Evolutionary conservation across 2,329 filamentous ascomycete species (phyloP).

Genomic region (Verticillium nubilum): DNA sequence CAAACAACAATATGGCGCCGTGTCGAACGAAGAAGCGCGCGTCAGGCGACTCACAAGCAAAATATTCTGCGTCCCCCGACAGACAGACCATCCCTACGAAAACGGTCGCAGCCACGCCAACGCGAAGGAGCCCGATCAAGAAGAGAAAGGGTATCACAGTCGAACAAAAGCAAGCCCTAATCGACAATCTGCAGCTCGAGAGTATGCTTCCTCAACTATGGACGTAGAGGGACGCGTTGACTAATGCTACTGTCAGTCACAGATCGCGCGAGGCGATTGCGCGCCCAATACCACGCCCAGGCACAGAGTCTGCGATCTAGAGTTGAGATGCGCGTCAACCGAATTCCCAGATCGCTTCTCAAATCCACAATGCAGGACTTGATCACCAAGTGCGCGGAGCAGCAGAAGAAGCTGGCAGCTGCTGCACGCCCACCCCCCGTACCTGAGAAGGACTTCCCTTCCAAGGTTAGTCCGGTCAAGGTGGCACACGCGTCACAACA

Average conservation of each 20-base stretch:
- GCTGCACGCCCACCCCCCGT: slow-evolving; percentile 37
- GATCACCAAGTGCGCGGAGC: slow-evolving; percentile 44
- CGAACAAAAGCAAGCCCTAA: slow-evolving; percentile 76
- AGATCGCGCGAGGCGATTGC: slow-evolving; percentile 78
- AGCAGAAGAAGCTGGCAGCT: slow-evolving; percentile 29
- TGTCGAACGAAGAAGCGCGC: slow-evolving; percentile 30
- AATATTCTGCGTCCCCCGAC: slow-evolving; percentile 15
- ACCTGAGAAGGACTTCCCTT: slow-evolving; percentile 41
- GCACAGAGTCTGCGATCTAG: slow-evolving; percentile 79
- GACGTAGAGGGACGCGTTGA: background rate
- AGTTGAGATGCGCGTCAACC: slow-evolving; percentile 88
- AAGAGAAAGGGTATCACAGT: slow-evolving; percentile 57
- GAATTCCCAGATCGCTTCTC: slow-evolving; percentile 76
- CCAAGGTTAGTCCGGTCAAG: slow-evolving; percentile 29
- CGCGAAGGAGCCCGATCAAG: slow-evolving; percentile 54
- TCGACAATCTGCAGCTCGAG: slow-evolving; percentile 87
- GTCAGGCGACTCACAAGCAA: slow-evolving; percentile 20
- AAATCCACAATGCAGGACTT: slow-evolving; percentile 80
- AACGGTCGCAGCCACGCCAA: slow-evolving; percentile 29
- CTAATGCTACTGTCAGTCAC: slow-evolving; percentile 56
- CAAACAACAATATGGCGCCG: slow-evolving; percentile 36
- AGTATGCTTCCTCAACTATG: slow-evolving; percentile 45
- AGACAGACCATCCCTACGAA: slow-evolving; percentile 23
- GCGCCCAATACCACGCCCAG: slow-evolving; percentile 84
- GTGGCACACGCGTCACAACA: slow-evolving; percentile 18